phyloP scores from a whole-genome alignment of 2,329 filamentous ascomycete species.

The Penicillium freii region DNA sequence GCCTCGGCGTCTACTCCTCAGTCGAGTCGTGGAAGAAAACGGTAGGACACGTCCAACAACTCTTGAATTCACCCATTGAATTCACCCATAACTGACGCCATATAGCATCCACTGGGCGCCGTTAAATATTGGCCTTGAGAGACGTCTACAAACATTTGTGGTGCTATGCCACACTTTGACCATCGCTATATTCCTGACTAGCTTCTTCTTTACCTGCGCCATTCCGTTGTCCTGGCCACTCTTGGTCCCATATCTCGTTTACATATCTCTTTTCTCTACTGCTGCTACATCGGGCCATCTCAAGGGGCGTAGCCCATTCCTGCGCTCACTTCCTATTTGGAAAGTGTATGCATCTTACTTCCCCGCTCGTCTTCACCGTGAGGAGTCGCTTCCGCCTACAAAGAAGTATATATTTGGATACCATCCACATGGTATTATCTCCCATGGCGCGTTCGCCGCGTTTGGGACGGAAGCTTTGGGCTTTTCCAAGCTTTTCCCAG shows the following conservation, averaged over 20 bases:
- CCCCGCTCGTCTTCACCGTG: conserved; percentile 83
- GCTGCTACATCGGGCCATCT: conserved; percentile 74
- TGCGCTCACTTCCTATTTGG: conserved; percentile 76
- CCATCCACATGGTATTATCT: conserved; percentile 96
- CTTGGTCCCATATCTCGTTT: conserved; percentile 73
- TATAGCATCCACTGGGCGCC: conserved; percentile 78
- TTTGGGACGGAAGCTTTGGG: conserved; percentile 89
- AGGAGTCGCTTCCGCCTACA: conserved; percentile 71
- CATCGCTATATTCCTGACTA: conserved; percentile 67
- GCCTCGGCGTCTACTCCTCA: not conserved
- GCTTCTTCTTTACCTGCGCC: conserved; percentile 88
- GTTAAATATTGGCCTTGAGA: conserved; percentile 66
- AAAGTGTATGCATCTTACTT: conserved; percentile 90
- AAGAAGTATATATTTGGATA: conserved; percentile 97
- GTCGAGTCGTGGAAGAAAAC: conserved; percentile 2
- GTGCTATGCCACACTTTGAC: conserved; percentile 71
- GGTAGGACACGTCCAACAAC: not conserved
- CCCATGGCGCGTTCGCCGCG: conserved; percentile 88
- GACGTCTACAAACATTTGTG: conserved; percentile 74
- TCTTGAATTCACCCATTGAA: not conserved
- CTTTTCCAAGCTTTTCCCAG: conserved; percentile 83
- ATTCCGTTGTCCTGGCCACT: conserved; percentile 90
- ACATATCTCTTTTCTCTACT: conserved; percentile 72
- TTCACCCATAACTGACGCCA: not conserved
- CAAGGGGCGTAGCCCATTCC: conserved; percentile 68